Evolutionary conservation across 106 monocot species (phyloP), one percentile per base, ranked within the genome.

Genomic region (Phalaenopsis equestris): DNA sequence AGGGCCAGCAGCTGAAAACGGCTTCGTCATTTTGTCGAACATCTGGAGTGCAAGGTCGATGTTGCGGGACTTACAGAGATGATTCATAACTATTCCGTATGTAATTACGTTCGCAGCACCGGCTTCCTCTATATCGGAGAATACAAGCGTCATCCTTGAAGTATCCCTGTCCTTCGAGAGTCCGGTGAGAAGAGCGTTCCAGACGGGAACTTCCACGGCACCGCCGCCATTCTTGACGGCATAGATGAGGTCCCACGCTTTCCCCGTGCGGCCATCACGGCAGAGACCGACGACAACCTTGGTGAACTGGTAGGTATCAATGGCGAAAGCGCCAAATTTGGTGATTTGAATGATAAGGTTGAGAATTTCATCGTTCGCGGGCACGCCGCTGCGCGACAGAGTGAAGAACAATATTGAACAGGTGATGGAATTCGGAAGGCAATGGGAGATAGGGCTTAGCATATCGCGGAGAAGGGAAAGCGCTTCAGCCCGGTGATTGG

Each of bases 161-260:
- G 87, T 86, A 30, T 89, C 90, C 30, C 85, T 75, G 49, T 38
- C 83, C 16, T 73, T 84, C 11, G 82, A 81, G 24, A 93, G 91
- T 23, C 84, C 90, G 14, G 88, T 84, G 82, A 93, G 81, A 30
- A 93, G 84, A 8, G 90, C 86, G 75, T 92, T 90, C 56, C 86
- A 87, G 6, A 86, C 81, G 3, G 85, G 75, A 12, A 84, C 86
- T 56, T 86, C 86, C n/a, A 81, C 23, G 15, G 86, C 74, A 12
- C 91, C 86, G 3, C 88, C 38, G 21, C 84, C 79, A 17, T 84
- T 88, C 1, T 87, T 87, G 19, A 82, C 55, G 57, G 87, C 87
- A 73, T 92, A 86, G 56, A 86, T 75, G 36, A 83, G 61, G 70
- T 93, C 87, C 82, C 86, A 87, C 14, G 91, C 87, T 2, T 73